Base-by-base conservation (phyloP, 306 rosid species). In the Vigna angularis region DNA sequence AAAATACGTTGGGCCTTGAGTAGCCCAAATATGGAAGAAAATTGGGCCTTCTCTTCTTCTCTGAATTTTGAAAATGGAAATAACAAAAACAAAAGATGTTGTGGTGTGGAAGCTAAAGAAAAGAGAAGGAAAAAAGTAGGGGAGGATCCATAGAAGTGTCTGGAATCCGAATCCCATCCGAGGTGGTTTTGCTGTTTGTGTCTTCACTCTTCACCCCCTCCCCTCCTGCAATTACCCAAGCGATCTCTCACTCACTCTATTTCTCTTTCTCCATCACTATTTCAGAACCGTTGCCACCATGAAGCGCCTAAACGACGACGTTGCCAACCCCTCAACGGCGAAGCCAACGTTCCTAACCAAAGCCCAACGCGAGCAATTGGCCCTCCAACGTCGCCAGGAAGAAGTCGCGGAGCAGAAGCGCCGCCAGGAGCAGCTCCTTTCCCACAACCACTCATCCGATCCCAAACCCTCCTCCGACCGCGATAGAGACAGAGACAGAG, bases 361-460 rank as follows among this genome's bases (percentile, higher is more conserved):
- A 81, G 94, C 94, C 32, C 87, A 93, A 15, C 92, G 98, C 42
- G 96, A 93, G 71, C 86, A 91, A 14, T 63, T 89, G 11, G 98
- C 98, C 6, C 83, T 93, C 40, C 81, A 88, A 64, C 98, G 96
- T 83, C 98, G 96, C 51, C 94, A 90, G 26, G 87, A 90, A 3
- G 80, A 89, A 74, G 5, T 81, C 72, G 85, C 88, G 38, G 88
- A 84, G 2, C 93, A 86, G 63, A 85, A 66, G 44, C 91, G 88
- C 68, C 87, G 70, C 72, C 92, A 90, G 58, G 89, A 77, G 6
- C 82, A 89, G 28, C 86, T 88, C 24, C 86, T 81, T 7, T 78
- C 86, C 18, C 68, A 72, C 22, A 73, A 78, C 72, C 86, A 83
- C n/a, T 62, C 86, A 26, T 77, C 74, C 36, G 72, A 66, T 79